These are phyloP conservation scores for Bauhinia variegata DNA, from an alignment of 306 rosid genomes.

Conservation along the genomic window DNA sequence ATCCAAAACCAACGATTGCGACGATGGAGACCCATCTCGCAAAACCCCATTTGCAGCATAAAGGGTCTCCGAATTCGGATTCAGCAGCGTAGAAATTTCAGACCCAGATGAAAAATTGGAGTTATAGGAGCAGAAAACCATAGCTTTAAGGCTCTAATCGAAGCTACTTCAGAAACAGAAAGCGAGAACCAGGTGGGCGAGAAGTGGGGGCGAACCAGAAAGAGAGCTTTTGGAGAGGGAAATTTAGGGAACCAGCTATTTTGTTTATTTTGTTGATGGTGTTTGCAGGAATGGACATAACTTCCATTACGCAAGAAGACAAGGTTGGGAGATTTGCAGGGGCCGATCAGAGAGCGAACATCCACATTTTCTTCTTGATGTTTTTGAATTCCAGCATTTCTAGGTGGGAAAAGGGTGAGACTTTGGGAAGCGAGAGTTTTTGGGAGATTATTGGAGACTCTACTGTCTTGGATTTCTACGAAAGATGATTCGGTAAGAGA, in stretches of 20 bases:
- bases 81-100: slow-evolving; percentile 33
- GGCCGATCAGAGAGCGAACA: slow-evolving; percentile 51
- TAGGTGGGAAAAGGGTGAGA: slow-evolving; percentile 11
- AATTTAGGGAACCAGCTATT: slow-evolving; percentile 34
- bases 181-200: slow-evolving; percentile 67
- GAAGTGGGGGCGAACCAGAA: slow-evolving; percentile 74
- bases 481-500: slow-evolving; percentile 4
- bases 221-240: slow-evolving; percentile 57
- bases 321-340: slow-evolving; percentile 17
- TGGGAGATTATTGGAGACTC: slow-evolving; percentile 19
- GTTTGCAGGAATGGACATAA: slow-evolving; percentile 45
- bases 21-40: slow-evolving; percentile 36
- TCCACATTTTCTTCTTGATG: slow-evolving; percentile 59
- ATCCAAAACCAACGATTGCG: slow-evolving; percentile 58
- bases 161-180: slow-evolving; percentile 34
- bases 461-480: slow-evolving; percentile 42
- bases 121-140: slow-evolving; percentile 48
- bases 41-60: slow-evolving; percentile 36
- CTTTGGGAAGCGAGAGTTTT: slow-evolving; percentile 31
- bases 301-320: slow-evolving; percentile 52
- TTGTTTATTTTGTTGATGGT: slow-evolving; percentile 38
- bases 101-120: slow-evolving; percentile 41
- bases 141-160: slow-evolving; percentile 10
- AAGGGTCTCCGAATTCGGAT: slow-evolving; percentile 37
- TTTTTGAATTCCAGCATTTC: slow-evolving; percentile 47